Conservation (phyloP, 1,139 yeast genomes). For the Kurtzmaniella quercitrusa region DNA sequence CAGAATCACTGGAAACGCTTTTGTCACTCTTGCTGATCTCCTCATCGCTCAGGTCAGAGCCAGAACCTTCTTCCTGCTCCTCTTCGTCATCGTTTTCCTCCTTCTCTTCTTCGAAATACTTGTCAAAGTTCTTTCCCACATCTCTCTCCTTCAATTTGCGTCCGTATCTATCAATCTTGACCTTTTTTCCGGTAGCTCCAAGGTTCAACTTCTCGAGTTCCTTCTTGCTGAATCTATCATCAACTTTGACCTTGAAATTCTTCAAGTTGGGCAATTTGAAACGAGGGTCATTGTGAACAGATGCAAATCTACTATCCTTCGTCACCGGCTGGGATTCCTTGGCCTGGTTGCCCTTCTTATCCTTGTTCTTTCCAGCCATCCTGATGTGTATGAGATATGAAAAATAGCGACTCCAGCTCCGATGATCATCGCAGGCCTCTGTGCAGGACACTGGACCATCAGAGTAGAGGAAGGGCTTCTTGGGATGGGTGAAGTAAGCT, state of each 20-base stretch:
- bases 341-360: neutral
- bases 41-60: constrained; percentile 15
- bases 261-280: constrained; percentile 71
- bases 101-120: constrained; percentile 56
- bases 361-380: neutral
- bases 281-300: constrained; percentile 84
- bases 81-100: constrained; percentile 16
- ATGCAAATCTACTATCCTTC: constrained; percentile 69
- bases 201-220: constrained; percentile 63
- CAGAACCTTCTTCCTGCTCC: constrained; percentile 17
- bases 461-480: no score
- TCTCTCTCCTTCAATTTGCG: constrained; percentile 51
- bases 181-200: constrained; percentile 41
- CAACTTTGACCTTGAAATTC: constrained; percentile 73
- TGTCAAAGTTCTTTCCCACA: constrained; percentile 48
- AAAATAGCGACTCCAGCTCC: neutral
- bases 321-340: constrained; percentile 30
- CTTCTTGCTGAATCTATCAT: constrained; percentile 74
- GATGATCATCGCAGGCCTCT: neutral
- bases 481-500: no score
- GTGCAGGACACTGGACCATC: neutral
- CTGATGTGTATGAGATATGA: neutral
- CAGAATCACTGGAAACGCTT: constrained; percentile 12
- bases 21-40: constrained; percentile 16
- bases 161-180: constrained; percentile 83